A percentile compares a stretch with the other conserved stretches of the same genome.
These are phyloP conservation scores for Wickerhamiella parazyma DNA, from an alignment of 805 yeast species.

Conservation along the genomic window DNA sequence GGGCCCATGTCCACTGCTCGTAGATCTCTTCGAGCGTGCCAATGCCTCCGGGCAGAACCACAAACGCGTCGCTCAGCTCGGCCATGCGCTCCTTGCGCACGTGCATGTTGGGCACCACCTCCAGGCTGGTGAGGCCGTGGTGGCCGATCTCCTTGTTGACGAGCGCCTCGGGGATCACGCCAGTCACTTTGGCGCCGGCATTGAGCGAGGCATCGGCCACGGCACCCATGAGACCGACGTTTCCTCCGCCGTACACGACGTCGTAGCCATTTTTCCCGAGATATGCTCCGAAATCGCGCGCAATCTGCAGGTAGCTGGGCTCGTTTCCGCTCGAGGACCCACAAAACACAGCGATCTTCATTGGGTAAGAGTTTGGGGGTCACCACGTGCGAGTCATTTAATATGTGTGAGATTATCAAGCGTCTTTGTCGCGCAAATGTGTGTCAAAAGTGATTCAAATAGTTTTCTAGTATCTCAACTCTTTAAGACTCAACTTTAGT, in stretches of 20 bases:
- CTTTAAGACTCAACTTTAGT: not conserved
- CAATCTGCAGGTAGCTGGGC: conserved; percentile 36
- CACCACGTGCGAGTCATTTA: no score
- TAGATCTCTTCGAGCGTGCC: conserved; percentile 82
- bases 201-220: conserved; percentile 18
- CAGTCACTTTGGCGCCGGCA: conserved; percentile 42
- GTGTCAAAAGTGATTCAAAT: no score
- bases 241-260: conserved; percentile 80
- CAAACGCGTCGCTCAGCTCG: conserved; percentile 68
- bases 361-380: not conserved
- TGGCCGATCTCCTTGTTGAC: conserved; percentile 56
- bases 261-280: conserved; percentile 50
- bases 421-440: no score
- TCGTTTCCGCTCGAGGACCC: conserved; percentile 66
- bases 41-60: conserved; percentile 86
- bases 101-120: conserved; percentile 76
- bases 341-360: conserved; percentile 62
- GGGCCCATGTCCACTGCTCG: conserved; percentile 87
- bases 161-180: conserved; percentile 75
- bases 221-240: conserved; percentile 30
- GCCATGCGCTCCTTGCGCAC: conserved; percentile 81
- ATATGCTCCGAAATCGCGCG: conserved; percentile 44
- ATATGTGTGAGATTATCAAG: no score
- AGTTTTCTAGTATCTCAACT: no score
- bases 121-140: conserved; percentile 34